A percentile compares a stretch with the other conserved stretches of the same genome.
These are phyloP conservation scores for Xerocomellus dryophilus DNA, from an alignment of 768 basidiomycete species.

Conservation along the genomic window DNA sequence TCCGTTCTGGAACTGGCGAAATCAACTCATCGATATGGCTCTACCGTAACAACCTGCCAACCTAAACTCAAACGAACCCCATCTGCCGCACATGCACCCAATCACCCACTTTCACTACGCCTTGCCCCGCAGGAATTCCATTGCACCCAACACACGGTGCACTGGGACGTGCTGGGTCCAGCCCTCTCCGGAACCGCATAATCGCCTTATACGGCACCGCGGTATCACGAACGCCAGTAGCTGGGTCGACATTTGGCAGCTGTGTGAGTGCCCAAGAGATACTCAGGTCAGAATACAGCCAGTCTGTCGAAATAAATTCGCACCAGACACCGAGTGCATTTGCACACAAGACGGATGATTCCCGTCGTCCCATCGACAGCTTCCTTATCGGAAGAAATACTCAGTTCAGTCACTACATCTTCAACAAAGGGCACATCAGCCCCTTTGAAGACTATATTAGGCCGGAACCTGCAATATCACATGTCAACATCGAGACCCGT, in stretches of 20 bases:
- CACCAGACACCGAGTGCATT: slow-evolving; percentile 72
- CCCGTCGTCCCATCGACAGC: slow-evolving; percentile 15
- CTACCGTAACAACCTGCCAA: too few species aligned
- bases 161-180: slow-evolving; percentile 47
- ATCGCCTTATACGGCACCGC: slow-evolving; percentile 75
- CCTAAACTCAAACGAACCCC: slow-evolving; percentile 24
- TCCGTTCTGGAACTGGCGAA: background rate
- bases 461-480: slow-evolving; percentile 55
- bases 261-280: slow-evolving; percentile 28
- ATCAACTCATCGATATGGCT: background rate
- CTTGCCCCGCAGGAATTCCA: slow-evolving; percentile 48
- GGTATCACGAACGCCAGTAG: slow-evolving; percentile 60
- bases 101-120: slow-evolving; percentile 62
- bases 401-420: slow-evolving; percentile 64
- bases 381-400: slow-evolving; percentile 40
- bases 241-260: slow-evolving; percentile 71
- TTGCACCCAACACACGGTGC: slow-evolving; percentile 70
- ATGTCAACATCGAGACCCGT: slow-evolving; percentile 1
- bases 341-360: slow-evolving; percentile 57
- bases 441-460: slow-evolving; percentile 70
- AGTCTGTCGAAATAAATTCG: slow-evolving; percentile 23
- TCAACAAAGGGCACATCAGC: slow-evolving; percentile 66
- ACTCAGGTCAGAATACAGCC: background rate
- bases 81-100: slow-evolving; percentile 47
- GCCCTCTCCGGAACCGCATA: slow-evolving; percentile 65